These are phyloP conservation scores for Scutellaria minor DNA, from an alignment of 257 asterid species.

Conservation along the genomic window DNA sequence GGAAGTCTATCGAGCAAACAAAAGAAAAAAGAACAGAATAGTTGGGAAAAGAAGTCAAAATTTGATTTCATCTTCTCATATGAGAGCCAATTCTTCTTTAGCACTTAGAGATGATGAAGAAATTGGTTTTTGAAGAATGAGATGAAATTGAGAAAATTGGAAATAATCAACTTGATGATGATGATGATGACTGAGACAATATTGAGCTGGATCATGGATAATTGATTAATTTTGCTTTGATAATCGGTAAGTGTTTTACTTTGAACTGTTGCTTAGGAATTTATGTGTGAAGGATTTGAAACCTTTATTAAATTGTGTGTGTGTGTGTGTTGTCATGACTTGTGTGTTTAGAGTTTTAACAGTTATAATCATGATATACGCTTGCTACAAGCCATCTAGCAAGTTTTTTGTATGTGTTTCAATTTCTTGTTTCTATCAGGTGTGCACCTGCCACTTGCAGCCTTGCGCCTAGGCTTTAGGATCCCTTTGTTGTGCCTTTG, in stretches of 20 bases:
- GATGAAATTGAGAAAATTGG: background rate
- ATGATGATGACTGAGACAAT: background rate
- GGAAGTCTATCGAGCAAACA: background rate
- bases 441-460: background rate
- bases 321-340: background rate
- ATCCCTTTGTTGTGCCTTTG: background rate
- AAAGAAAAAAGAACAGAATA: background rate
- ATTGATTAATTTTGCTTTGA: background rate
- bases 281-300: background rate
- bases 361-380: too few relatives aligned
- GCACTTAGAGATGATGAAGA: background rate
- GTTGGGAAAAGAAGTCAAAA: background rate
- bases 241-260: background rate
- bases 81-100: background rate
- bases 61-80: background rate
- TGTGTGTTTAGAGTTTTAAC: background rate
- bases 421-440: too few relatives aligned
- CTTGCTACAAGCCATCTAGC: too few relatives aligned
- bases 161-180: conserved; percentile 1
- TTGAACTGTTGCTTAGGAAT: background rate
- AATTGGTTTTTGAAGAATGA: background rate
- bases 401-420: too few relatives aligned
- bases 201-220: background rate
- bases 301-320: background rate
- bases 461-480: background rate